Evolutionary conservation across 768 basidiomycete species (phyloP).

Genomic region (Hygrocybe punicea): DNA sequence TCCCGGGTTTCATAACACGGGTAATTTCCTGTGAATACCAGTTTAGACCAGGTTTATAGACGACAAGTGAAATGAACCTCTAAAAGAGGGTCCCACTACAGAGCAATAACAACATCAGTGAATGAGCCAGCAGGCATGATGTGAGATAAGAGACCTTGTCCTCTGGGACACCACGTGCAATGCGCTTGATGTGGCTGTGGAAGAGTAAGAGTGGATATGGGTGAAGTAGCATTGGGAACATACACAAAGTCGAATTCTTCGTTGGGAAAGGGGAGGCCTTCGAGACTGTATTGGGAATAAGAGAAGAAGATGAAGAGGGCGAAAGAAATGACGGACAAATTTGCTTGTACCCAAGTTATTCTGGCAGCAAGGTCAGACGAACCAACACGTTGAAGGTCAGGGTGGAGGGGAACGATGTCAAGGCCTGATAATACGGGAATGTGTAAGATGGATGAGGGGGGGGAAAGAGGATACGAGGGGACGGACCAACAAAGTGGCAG

Average conservation of each 20-base stretch:
- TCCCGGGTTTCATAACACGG: constrained; percentile 71
- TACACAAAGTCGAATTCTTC: constrained; percentile 79
- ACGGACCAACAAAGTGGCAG: constrained; percentile 58
- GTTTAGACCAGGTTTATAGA: background rate
- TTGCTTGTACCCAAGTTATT: constrained; percentile 69
- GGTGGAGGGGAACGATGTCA: constrained; percentile 70
- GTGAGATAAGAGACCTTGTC: constrained; percentile 49
- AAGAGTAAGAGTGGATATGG: background rate
- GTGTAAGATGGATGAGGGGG: background rate
- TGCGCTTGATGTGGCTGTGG: constrained; percentile 62
- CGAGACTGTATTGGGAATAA: constrained; percentile 45
- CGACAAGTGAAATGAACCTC: constrained; percentile 30
- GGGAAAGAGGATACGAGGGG: background rate
- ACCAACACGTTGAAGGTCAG: constrained; percentile 61
- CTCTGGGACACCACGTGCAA: constrained; percentile 73
- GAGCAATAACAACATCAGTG: background rate
- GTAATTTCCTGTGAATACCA: constrained; percentile 43
- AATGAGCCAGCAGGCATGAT: background rate
- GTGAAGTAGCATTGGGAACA: constrained; percentile 22
- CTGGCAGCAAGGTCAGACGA: constrained; percentile 53
- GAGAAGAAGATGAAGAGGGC: constrained; percentile 4
- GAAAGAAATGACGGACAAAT: constrained; percentile 51
- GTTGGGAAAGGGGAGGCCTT: constrained; percentile 63
- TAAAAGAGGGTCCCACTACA: constrained; percentile 63
- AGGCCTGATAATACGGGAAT: constrained; percentile 41